phyloP scores from a whole-genome alignment of 495 filamentous ascomycete genomes.

The Parachaetomium inaequale region DNA sequence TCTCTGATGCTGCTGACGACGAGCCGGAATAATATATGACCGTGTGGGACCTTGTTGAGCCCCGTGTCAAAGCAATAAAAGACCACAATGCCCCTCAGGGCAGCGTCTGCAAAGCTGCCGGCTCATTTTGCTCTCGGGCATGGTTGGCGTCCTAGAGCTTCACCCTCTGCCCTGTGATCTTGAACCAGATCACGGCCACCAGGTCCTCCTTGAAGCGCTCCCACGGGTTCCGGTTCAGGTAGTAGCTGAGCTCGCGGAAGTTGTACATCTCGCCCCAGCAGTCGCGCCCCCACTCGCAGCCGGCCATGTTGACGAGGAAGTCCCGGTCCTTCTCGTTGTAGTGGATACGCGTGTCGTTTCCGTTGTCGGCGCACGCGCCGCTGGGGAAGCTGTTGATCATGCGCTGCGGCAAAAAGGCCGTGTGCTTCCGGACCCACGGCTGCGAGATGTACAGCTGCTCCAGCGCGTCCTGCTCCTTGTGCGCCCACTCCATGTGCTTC shows the following conservation, averaged over 20 bases:
- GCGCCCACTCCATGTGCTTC: slow-evolving; percentile 98
- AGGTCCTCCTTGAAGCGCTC: slow-evolving; percentile 63
- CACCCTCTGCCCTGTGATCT: slow-evolving; percentile 53
- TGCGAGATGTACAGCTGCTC: slow-evolving; percentile 89
- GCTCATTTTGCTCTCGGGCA: background rate
- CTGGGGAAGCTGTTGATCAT: slow-evolving; percentile 91
- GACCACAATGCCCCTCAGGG: background rate
- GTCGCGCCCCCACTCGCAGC: slow-evolving; percentile 93
- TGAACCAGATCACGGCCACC: slow-evolving; percentile 50
- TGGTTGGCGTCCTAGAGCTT: slow-evolving; percentile 35
- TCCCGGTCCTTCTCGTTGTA: slow-evolving; percentile 83
- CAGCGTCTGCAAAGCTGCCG: no score
- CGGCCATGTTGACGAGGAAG: slow-evolving; percentile 98
- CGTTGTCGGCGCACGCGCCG: slow-evolving; percentile 76
- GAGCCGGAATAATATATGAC: background rate
- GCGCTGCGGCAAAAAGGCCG: slow-evolving; percentile 86
- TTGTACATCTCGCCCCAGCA: slow-evolving; percentile 98
- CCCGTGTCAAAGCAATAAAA: background rate
- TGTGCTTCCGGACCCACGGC: slow-evolving; percentile 85
- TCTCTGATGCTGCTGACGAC: background rate
- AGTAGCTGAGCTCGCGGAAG: slow-evolving; percentile 83
- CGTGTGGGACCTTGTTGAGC: background rate
- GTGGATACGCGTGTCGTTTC: slow-evolving; percentile 70
- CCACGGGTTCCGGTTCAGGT: slow-evolving; percentile 78
- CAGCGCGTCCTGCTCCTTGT: slow-evolving; percentile 95